phyloP scores from a whole-genome alignment of 2,329 filamentous ascomycete genomes.

The Davidsoniella virescens region DNA sequence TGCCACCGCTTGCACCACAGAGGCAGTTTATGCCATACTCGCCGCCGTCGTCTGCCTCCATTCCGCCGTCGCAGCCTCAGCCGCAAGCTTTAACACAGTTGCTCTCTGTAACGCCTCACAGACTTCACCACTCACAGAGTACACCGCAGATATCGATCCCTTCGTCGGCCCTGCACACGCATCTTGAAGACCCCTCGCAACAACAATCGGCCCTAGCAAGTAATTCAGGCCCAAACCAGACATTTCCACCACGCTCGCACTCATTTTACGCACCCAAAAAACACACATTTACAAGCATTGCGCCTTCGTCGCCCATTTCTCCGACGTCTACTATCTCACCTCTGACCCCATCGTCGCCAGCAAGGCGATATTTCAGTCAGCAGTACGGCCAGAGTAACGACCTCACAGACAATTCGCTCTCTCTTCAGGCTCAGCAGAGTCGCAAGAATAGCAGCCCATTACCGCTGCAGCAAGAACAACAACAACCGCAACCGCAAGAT shows the following conservation, averaged over 20 bases:
- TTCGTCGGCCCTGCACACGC: neutral
- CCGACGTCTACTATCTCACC: slow-evolving; percentile 6
- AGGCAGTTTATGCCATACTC: neutral
- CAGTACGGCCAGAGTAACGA: slow-evolving; percentile 3
- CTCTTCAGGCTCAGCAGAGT: neutral
- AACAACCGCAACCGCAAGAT: neutral
- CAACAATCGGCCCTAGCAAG: neutral
- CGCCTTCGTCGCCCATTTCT: slow-evolving; percentile 6
- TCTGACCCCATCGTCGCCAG: slow-evolving; percentile 1
- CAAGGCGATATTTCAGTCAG: slow-evolving; percentile 8
- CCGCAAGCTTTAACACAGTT: neutral
- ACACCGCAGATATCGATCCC: slow-evolving; percentile 10
- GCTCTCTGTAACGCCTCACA: neutral
- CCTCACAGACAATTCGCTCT: no score
- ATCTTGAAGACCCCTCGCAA: neutral
- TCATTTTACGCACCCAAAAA: slow-evolving; percentile 8
- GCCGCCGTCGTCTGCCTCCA: neutral
- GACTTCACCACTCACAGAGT: slow-evolving; percentile 10
- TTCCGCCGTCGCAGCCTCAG: neutral
- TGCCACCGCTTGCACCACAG: neutral
- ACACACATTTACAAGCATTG: neutral
- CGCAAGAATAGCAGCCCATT: neutral
- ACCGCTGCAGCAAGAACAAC: neutral
- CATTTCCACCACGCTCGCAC: slow-evolving; percentile 9
- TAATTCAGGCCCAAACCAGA: neutral